Percentiles rank a stretch among this genome's conserved stretches.
Evolutionary conservation across 495 filamentous ascomycete genomes (phyloP).

Genomic region (Annulohypoxylon maeteangense): DNA sequence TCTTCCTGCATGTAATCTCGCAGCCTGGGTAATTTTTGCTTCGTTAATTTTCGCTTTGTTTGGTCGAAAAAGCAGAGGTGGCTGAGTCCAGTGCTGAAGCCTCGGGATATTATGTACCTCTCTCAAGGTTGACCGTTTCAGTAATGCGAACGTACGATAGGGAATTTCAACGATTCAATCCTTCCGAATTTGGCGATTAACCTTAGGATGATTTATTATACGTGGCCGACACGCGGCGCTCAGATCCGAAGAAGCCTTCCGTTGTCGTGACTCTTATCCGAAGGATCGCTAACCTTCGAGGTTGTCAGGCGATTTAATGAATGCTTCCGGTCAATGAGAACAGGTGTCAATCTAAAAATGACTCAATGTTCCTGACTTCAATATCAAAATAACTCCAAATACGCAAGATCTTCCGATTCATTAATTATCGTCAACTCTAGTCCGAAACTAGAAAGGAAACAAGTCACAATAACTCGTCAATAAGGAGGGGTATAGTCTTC

Average conservation of each 20-base stretch:
- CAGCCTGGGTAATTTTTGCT: background rate
- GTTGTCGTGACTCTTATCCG: background rate
- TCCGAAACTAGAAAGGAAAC: background rate
- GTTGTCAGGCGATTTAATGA: background rate
- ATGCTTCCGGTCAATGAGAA: background rate
- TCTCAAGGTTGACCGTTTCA: background rate
- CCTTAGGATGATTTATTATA: background rate
- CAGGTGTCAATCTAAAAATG: constrained; percentile 1
- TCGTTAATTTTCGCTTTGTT: background rate
- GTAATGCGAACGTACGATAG: constrained; percentile 4
- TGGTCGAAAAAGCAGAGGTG: background rate
- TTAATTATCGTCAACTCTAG: background rate
- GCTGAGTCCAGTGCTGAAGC: background rate
- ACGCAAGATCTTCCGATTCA: background rate
- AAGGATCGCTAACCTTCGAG: background rate
- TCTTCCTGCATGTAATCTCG: background rate
- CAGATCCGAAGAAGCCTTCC: background rate
- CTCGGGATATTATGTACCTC: constrained; percentile 2
- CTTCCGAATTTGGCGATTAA: background rate
- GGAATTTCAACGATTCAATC: constrained; percentile 1
- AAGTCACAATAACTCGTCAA: background rate
- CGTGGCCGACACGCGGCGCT: background rate
- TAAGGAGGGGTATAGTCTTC: background rate
- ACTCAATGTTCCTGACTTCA: background rate
- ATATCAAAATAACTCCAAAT: background rate